These are phyloP conservation scores for Leccinum boreale DNA, from an alignment of 768 basidiomycete genomes.

Conservation along the genomic window DNA sequence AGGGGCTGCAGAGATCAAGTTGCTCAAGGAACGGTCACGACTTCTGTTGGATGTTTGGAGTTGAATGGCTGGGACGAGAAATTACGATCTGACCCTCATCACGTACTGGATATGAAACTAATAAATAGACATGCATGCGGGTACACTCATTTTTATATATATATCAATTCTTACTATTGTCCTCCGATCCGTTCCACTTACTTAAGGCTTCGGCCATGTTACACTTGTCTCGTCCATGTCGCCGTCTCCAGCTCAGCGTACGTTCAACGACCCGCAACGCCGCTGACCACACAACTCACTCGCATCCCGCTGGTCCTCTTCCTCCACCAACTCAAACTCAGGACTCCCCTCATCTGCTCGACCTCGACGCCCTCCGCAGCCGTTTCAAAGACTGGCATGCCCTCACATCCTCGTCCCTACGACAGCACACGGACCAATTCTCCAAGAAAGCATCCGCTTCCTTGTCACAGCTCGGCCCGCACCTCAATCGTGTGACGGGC, in stretches of 20 bases:
- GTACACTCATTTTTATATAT: neutral
- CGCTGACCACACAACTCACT: neutral
- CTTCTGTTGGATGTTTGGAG: conserved; percentile 90
- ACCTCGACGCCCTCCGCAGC: conserved; percentile 35
- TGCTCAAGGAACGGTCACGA: conserved; percentile 91
- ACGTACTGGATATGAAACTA: conserved; percentile 11
- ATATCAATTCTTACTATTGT: neutral
- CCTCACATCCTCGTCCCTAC: conserved; percentile 32
- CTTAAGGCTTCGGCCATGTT: conserved; percentile 16
- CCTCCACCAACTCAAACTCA: conserved; percentile 1
- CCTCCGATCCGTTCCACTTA: neutral
- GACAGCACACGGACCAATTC: conserved; percentile 55
- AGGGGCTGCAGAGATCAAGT: conserved; percentile 87
- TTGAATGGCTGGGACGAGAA: conserved; percentile 35
- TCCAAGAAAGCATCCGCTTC: conserved; percentile 53
- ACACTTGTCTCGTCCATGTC: conserved; percentile 10
- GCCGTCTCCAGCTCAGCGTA: neutral
- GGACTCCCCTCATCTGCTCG: conserved; percentile 2
- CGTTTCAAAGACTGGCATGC: conserved; percentile 47
- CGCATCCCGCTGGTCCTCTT: neutral
- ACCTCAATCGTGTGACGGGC: conserved; percentile 86
- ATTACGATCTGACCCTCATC: neutral
- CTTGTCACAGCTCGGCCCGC: conserved; percentile 70
- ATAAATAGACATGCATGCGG: conserved; percentile 15
- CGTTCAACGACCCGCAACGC: neutral